Evolutionary conservation across 2,329 filamentous ascomycete genomes (phyloP).

Genomic region (Aspergillus sp.): DNA sequence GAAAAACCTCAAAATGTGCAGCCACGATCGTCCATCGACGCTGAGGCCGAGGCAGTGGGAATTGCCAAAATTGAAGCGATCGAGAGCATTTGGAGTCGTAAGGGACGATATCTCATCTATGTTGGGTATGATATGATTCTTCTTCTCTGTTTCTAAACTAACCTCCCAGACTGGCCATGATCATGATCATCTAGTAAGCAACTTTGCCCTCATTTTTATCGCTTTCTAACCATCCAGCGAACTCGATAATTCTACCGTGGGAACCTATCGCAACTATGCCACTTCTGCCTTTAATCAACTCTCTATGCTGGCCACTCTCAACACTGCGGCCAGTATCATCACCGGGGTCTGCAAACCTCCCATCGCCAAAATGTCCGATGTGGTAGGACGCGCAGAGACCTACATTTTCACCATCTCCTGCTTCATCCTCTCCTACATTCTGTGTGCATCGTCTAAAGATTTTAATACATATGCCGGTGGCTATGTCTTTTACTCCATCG

Average conservation of each 20-base stretch:
- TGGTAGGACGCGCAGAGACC: slow-evolving; percentile 36
- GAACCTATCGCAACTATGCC: slow-evolving; percentile 39
- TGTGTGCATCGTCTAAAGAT: slow-evolving; percentile 30
- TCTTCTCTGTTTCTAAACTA: neutral
- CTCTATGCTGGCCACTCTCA: slow-evolving; percentile 29
- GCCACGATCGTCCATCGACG: too few relatives aligned
- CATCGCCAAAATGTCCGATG: slow-evolving; percentile 40
- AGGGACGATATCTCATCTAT: slow-evolving; percentile 24
- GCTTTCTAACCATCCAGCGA: slow-evolving; percentile 17
- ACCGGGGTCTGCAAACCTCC: slow-evolving; percentile 38
- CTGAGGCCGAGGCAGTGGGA: slow-evolving; percentile 6
- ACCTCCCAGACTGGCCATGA: slow-evolving; percentile 20
- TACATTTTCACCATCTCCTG: slow-evolving; percentile 30
- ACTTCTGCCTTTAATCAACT: slow-evolving; percentile 35
- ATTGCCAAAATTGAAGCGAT: slow-evolving; percentile 25
- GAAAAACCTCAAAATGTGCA: too few relatives aligned
- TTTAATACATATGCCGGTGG: slow-evolving; percentile 36
- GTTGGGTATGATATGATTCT: slow-evolving; percentile 15
- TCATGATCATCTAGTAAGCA: slow-evolving; percentile 27
- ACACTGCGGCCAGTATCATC: slow-evolving; percentile 34
- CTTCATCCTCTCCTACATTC: slow-evolving; percentile 35
- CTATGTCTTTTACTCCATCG: slow-evolving; percentile 32
- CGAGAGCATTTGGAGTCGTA: slow-evolving; percentile 24
- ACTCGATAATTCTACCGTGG: slow-evolving; percentile 33
- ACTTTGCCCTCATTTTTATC: too few relatives aligned